Percentiles rank a stretch among this genome's conserved stretches.
phyloP scores from a whole-genome alignment of 2,329 filamentous ascomycete genomes.

The Penicillium corylophilum region DNA sequence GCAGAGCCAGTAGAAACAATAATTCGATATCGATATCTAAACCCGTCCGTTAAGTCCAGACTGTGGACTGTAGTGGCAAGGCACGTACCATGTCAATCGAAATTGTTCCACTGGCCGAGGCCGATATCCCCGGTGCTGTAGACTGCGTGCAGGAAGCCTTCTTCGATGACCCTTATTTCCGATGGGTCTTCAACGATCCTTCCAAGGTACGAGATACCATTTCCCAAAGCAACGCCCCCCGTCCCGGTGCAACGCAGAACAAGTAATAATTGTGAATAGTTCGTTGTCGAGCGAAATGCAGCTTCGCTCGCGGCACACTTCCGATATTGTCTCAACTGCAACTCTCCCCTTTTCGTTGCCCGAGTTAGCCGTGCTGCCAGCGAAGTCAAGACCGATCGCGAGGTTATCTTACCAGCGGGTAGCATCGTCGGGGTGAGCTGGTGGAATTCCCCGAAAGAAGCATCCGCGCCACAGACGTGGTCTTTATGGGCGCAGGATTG shows the following conservation, averaged over 20 bases:
- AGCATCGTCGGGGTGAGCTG: constrained; percentile 69
- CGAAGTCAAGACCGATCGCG: constrained; percentile 19
- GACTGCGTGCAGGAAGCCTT: constrained; percentile 67
- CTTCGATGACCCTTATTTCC: constrained; percentile 64
- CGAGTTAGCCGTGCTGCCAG: constrained; percentile 52
- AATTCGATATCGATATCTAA: constrained; percentile 10
- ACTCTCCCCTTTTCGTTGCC: constrained; percentile 67
- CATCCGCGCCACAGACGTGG: constrained; percentile 56
- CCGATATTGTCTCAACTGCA: constrained; percentile 64
- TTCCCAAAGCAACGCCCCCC: no score
- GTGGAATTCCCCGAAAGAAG: constrained; percentile 63
- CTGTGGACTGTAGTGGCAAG: constrained; percentile 19
- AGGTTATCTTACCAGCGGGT: constrained; percentile 13
- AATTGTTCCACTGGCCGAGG: constrained; percentile 55
- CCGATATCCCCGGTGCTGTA: constrained; percentile 64
- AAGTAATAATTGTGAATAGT: constrained; percentile 43
- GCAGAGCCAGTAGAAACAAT: constrained; percentile 32
- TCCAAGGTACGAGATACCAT: constrained; percentile 48
- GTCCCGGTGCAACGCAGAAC: neutral
- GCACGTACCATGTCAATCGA: constrained; percentile 50
- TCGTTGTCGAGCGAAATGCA: constrained; percentile 60
- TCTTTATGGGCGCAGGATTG: constrained; percentile 62
- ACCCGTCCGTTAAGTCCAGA: constrained; percentile 15
- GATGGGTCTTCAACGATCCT: constrained; percentile 62
- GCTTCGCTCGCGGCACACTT: constrained; percentile 65